Evolutionary conservation across 345 rosid species (phyloP).

Genomic region (Salix caprea): DNA sequence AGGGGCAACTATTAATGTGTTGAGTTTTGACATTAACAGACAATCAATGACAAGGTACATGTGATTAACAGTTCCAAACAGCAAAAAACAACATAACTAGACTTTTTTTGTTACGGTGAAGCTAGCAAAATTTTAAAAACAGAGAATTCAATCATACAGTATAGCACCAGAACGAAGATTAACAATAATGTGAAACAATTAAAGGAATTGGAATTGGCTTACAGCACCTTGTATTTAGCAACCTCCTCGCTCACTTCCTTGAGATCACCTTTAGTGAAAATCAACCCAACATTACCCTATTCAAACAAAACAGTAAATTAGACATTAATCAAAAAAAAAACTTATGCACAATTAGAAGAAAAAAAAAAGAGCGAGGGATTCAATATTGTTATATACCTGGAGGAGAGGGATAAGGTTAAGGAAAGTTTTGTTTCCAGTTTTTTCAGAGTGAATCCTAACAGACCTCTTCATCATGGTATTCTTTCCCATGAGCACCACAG

Average conservation of each 20-base stretch:
- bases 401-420: conserved; percentile 75
- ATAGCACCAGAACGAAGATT: neutral
- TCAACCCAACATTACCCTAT: conserved; percentile 92
- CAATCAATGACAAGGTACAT: neutral
- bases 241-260: conserved; percentile 97
- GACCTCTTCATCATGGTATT: conserved; percentile 97
- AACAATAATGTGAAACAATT: neutral
- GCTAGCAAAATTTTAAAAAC: neutral
- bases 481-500: conserved; percentile 88
- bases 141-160: neutral
- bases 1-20: neutral
- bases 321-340: neutral
- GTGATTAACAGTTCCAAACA: neutral
- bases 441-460: conserved; percentile 67
- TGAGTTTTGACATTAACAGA: neutral
- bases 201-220: neutral
- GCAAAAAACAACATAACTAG: neutral
- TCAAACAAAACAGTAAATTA: neutral
- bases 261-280: conserved; percentile 93
- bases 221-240: conserved; percentile 78
- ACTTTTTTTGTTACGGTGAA: neutral
- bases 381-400: conserved; percentile 25
- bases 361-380: neutral
- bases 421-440: conserved; percentile 54
- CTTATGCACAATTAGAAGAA: neutral